Evolutionary conservation across 2,329 filamentous ascomycete species (phyloP).

Genomic region (Waltergamsia citrina): DNA sequence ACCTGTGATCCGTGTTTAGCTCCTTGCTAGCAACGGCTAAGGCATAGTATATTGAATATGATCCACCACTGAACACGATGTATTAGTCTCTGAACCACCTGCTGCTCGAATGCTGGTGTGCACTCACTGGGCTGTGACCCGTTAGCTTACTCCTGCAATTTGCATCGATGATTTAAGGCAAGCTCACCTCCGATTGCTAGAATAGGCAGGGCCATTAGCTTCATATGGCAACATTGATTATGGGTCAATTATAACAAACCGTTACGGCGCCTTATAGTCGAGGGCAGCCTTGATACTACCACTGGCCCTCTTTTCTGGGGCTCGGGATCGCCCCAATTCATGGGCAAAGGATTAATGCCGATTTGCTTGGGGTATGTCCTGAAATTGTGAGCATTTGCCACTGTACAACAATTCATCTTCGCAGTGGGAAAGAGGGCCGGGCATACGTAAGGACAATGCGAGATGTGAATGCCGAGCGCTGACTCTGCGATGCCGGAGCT

Average conservation of each 20-base stretch:
- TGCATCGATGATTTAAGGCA: slow-evolving; percentile 2
- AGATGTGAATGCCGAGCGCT: slow-evolving; percentile 38
- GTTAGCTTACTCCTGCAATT: slow-evolving; percentile 9
- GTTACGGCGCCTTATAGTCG: slow-evolving; percentile 73
- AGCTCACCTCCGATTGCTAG: slow-evolving; percentile 48
- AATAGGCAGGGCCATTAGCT: slow-evolving; percentile 8
- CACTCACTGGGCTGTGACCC: slow-evolving; percentile 24
- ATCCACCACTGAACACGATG: slow-evolving; percentile 53
- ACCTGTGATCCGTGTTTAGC: slow-evolving; percentile 70
- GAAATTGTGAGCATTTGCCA: slow-evolving; percentile 2
- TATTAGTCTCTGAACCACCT: background rate
- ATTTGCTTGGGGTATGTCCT: slow-evolving; percentile 88
- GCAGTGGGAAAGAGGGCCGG: too few species aligned
- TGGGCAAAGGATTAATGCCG: slow-evolving; percentile 80
- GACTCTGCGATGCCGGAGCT: slow-evolving; percentile 16
- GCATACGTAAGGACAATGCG: slow-evolving; percentile 47
- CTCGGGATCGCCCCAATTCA: slow-evolving; percentile 80
- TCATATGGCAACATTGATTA: slow-evolving; percentile 12
- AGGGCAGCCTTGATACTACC: slow-evolving; percentile 68
- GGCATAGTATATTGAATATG: slow-evolving; percentile 93
- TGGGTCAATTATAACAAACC: slow-evolving; percentile 36
- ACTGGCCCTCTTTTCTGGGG: slow-evolving; percentile 72
- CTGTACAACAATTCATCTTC: background rate
- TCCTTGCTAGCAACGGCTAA: slow-evolving; percentile 88
- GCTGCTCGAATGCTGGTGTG: background rate